Evolutionary conservation across 2,329 filamentous ascomycete genomes (phyloP).

Genomic region (Diaporthe citriasiana): DNA sequence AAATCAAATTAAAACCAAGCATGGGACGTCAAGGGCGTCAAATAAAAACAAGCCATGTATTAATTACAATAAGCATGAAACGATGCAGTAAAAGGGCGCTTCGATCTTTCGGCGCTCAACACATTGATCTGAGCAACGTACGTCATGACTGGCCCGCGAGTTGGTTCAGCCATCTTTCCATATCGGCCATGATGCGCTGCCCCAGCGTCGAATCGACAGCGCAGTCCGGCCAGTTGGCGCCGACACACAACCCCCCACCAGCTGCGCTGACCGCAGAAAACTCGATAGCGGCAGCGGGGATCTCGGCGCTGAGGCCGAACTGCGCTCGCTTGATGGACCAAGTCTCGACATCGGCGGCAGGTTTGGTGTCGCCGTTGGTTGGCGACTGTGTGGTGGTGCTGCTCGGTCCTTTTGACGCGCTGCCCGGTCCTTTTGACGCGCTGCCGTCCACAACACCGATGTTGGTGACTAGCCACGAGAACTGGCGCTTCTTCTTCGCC

Average conservation of each 20-base stretch:
- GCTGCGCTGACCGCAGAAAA: slow-evolving; percentile 48
- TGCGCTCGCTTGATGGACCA: slow-evolving; percentile 49
- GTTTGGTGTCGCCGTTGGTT: background rate
- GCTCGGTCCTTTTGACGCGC: too few relatives aligned
- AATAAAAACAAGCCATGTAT: too few relatives aligned
- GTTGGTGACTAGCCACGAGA: slow-evolving; percentile 54
- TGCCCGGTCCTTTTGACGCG: background rate
- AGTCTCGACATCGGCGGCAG: slow-evolving; percentile 33
- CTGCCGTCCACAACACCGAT: slow-evolving; percentile 52
- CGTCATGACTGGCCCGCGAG: slow-evolving; percentile 32
- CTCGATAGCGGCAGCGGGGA: slow-evolving; percentile 49
- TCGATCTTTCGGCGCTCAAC: too few relatives aligned
- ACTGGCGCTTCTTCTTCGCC: slow-evolving; percentile 49
- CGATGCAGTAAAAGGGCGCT: too few relatives aligned
- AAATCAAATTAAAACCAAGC: too few relatives aligned
- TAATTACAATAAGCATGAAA: too few relatives aligned
- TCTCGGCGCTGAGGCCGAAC: slow-evolving; percentile 50
- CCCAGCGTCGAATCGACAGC: slow-evolving; percentile 31
- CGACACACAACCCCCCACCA: slow-evolving; percentile 41
- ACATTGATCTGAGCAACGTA: too few relatives aligned
- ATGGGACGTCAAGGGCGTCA: too few relatives aligned
- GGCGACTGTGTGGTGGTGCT: background rate
- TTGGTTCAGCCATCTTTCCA: slow-evolving; percentile 39
- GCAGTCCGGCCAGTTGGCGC: slow-evolving; percentile 39
- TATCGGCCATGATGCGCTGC: slow-evolving; percentile 38